Evolutionary conservation across 129 eudicot species (phyloP).

Genomic region (Arctium minus): DNA sequence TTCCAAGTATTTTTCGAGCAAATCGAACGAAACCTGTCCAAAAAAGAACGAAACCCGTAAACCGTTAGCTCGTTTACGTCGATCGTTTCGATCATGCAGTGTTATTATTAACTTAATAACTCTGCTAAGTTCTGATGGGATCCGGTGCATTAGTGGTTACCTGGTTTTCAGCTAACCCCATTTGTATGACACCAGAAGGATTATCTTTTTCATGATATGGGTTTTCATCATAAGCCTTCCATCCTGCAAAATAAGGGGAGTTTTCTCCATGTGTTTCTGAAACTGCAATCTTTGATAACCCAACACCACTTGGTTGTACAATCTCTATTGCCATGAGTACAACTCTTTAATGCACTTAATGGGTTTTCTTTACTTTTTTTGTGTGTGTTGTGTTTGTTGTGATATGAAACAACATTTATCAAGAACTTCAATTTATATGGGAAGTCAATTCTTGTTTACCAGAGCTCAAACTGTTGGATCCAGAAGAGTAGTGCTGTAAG

Average conservation of each 20-base stretch:
- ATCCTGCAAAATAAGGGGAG: slow-evolving; percentile 92
- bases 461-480: neutral
- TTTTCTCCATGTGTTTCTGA: slow-evolving; percentile 94
- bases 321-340: slow-evolving; percentile 57
- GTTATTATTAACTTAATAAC: neutral
- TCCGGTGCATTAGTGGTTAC: slow-evolving; percentile 33
- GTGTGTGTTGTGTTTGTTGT: slow-evolving; percentile 11
- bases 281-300: slow-evolving; percentile 56
- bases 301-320: slow-evolving; percentile 36
- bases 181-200: slow-evolving; percentile 79
- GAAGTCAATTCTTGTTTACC: slow-evolving; percentile 8
- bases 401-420: slow-evolving; percentile 25
- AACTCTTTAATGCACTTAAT: slow-evolving; percentile 7
- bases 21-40: slow-evolving; percentile 82
- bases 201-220: slow-evolving; percentile 62
- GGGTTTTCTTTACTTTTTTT: neutral
- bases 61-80: neutral
- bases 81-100: neutral
- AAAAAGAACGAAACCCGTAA: neutral
- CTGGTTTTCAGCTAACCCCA: slow-evolving; percentile 96
- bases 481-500: neutral
- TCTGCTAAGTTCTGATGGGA: neutral
- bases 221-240: slow-evolving; percentile 91
- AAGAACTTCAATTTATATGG: slow-evolving; percentile 39
- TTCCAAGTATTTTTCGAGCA: slow-evolving; percentile 73